Percentiles rank a stretch among this genome's conserved stretches.
Evolutionary conservation across 1,139 yeast species (phyloP).

Genomic region (Spencermartinsiella ligniputridi): DNA sequence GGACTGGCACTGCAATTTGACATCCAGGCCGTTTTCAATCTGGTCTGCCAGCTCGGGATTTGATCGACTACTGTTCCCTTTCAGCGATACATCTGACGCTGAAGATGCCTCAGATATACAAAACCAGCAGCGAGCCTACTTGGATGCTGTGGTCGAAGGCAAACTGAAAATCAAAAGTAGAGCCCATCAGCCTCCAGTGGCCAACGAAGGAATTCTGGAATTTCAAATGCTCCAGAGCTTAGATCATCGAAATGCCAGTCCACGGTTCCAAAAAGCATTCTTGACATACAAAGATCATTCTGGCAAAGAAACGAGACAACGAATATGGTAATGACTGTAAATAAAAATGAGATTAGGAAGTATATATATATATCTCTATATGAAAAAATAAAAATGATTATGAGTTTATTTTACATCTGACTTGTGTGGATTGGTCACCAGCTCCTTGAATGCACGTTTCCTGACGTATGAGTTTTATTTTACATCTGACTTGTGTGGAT

Average conservation of each 20-base stretch:
- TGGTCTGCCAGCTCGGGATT: constrained; percentile 14
- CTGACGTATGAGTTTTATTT: not conserved
- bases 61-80: constrained; percentile 21
- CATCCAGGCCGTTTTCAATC: constrained; percentile 19
- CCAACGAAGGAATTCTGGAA: constrained; percentile 14
- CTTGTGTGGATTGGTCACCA: too few species aligned
- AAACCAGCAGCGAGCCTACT: constrained; percentile 9
- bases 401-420: too few species aligned
- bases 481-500: not conserved
- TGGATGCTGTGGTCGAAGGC: constrained; percentile 24
- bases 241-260: constrained; percentile 19
- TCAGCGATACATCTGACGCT: constrained; percentile 18
- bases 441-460: not conserved
- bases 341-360: constrained; percentile 3
- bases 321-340: constrained; percentile 13
- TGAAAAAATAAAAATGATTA: too few species aligned
- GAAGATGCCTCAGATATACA: constrained; percentile 17
- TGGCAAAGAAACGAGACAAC: constrained; percentile 9
- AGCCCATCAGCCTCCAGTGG: constrained; percentile 6
- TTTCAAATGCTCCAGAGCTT: constrained; percentile 20
- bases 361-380: not conserved
- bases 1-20: constrained; percentile 12
- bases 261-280: constrained; percentile 15
- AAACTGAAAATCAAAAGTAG: constrained; percentile 8
- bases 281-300: constrained; percentile 12